These are phyloP conservation scores for Globisporangium cystogenes DNA, from an alignment of 352 stramenopile genomes.

Conservation along the genomic window DNA sequence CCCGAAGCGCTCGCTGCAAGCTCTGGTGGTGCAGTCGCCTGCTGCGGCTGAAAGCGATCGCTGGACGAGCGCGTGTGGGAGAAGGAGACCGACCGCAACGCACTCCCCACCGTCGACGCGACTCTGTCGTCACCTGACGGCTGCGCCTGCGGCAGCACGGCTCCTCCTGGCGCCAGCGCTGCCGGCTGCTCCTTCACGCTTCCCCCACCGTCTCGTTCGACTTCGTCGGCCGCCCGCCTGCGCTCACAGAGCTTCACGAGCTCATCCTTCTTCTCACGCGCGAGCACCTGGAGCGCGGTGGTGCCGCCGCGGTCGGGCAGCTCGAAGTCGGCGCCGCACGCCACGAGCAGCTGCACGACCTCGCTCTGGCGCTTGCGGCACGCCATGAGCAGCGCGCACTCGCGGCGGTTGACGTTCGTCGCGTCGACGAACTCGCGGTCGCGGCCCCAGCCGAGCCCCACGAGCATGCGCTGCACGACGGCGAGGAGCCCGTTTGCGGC, in stretches of 20 bases:
- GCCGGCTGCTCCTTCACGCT: too few species aligned
- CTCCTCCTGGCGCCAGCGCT: too few species aligned
- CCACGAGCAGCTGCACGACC: slow-evolving; percentile 32
- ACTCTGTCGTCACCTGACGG: not conserved
- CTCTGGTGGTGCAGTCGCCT: too few species aligned
- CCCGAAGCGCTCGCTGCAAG: too few species aligned
- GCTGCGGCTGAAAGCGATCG: not conserved
- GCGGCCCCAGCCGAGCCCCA: slow-evolving; percentile 23
- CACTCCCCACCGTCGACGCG: not conserved
- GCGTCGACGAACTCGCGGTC: slow-evolving; percentile 37
- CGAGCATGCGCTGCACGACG: slow-evolving; percentile 29
- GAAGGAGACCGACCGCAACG: not conserved
- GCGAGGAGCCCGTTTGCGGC: slow-evolving; percentile 32
- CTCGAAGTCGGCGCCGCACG: slow-evolving; percentile 33
- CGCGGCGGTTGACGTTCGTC: slow-evolving; percentile 32
- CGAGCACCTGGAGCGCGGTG: slow-evolving; percentile 40
- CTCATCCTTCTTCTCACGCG: slow-evolving; percentile 39
- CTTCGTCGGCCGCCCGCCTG: slow-evolving; percentile 9
- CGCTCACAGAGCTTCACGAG: slow-evolving; percentile 38
- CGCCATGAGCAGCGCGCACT: slow-evolving; percentile 60
- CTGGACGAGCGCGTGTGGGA: not conserved
- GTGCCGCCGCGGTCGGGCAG: slow-evolving; percentile 44
- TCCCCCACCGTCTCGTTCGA: too few species aligned
- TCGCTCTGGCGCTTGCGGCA: slow-evolving; percentile 50
- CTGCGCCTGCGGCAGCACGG: not conserved